Percentiles rank a stretch among this genome's conserved stretches.
Evolutionary conservation across 352 stramenopile genomes (phyloP).

Genomic region (Globisporangium megalacanthum): DNA sequence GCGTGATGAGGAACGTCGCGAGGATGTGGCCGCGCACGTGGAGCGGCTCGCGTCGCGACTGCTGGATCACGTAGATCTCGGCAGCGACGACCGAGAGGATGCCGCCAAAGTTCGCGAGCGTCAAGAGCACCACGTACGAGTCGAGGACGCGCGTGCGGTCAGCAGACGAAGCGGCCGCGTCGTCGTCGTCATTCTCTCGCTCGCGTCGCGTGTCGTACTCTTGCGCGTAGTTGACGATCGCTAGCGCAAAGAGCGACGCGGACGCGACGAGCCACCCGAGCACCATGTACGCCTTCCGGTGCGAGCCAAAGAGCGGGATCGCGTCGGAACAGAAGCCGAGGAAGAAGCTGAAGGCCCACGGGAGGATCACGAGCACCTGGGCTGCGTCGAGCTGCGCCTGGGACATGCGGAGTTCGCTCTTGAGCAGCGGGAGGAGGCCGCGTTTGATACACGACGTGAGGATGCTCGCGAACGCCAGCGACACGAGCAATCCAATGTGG

Average conservation of each 20-base stretch:
- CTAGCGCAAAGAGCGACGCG: constrained; percentile 40
- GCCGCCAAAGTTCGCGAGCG: constrained; percentile 41
- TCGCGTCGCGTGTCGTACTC: constrained; percentile 30
- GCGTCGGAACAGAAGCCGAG: constrained; percentile 52
- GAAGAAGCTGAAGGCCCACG: constrained; percentile 45
- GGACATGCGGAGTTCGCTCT: constrained; percentile 31
- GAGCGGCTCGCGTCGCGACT: constrained; percentile 42
- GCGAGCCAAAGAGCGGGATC: constrained; percentile 32
- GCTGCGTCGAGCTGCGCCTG: constrained; percentile 29
- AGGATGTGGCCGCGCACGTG: constrained; percentile 26
- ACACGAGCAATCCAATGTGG: constrained; percentile 34
- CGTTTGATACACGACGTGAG: constrained; percentile 31
- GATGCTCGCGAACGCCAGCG: constrained; percentile 27
- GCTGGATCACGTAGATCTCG: constrained; percentile 52
- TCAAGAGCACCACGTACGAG: constrained; percentile 34
- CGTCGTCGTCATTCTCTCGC: constrained; percentile 12
- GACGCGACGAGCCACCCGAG: constrained; percentile 37
- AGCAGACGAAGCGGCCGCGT: background rate
- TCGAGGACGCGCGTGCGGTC: constrained; percentile 29
- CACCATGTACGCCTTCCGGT: constrained; percentile 55
- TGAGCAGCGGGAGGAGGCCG: constrained; percentile 31
- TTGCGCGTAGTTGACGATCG: constrained; percentile 48
- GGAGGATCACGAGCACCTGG: constrained; percentile 28
- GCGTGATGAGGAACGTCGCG: constrained; percentile 42
- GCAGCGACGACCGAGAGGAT: constrained; percentile 42